A percentile compares a stretch with the other conserved stretches of the same genome.
Evolutionary conservation across 2,329 filamentous ascomycete genomes (phyloP).

Genomic region (Rhexocercosporidium sp.): DNA sequence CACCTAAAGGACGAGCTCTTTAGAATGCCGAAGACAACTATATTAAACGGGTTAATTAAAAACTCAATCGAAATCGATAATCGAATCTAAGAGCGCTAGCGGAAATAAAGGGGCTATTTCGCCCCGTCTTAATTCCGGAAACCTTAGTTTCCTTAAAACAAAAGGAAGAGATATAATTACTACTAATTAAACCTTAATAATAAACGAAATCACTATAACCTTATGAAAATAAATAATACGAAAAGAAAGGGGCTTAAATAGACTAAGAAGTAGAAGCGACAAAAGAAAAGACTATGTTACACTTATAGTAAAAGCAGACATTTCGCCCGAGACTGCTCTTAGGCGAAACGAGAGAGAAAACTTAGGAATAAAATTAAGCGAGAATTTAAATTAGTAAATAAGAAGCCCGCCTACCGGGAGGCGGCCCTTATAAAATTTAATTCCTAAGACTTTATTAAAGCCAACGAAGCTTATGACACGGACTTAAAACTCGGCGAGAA

Average conservation of each 20-base stretch:
- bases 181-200: background rate
- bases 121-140: background rate
- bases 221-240: background rate
- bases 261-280: background rate
- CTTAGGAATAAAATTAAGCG: background rate
- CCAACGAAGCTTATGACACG: background rate
- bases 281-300: background rate
- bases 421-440: background rate
- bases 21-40: background rate
- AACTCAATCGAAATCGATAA: background rate
- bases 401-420: background rate
- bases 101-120: background rate
- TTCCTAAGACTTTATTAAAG: background rate
- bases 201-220: background rate
- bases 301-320: too few species aligned
- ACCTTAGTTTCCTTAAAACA: background rate
- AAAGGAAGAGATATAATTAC: background rate
- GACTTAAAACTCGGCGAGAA: background rate
- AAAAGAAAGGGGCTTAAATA: background rate
- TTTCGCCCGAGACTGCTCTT: too few species aligned
- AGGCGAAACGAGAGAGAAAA: background rate
- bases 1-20: too few species aligned
- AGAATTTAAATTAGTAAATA: background rate
- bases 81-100: background rate
- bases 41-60: background rate